Evolutionary conservation across 805 yeast species (phyloP).

Genomic region (Candida quercuum): DNA sequence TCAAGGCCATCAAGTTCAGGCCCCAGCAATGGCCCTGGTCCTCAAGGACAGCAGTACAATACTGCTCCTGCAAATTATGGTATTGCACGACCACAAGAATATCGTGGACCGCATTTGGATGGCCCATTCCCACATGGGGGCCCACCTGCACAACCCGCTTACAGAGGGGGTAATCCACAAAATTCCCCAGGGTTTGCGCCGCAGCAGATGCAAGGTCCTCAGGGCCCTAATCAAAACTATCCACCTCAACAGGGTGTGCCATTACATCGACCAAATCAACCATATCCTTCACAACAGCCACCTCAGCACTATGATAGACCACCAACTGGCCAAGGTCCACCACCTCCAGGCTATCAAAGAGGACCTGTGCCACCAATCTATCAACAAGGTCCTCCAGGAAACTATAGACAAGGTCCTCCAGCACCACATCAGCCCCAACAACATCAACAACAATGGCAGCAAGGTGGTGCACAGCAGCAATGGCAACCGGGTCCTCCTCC

Average conservation of each 20-base stretch:
- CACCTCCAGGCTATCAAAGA: slow-evolving; percentile 2
- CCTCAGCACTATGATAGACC: too few species aligned
- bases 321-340: too few species aligned
- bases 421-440: background rate
- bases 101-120: background rate
- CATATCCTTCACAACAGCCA: background rate
- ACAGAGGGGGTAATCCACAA: slow-evolving; percentile 1
- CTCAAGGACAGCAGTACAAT: too few species aligned
- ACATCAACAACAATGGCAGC: background rate
- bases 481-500: too few species aligned
- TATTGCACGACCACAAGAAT: too few species aligned
- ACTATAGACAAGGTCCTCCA: background rate
- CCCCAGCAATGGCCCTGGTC: background rate
- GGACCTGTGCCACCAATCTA: background rate
- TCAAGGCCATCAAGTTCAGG: too few species aligned
- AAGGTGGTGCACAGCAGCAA: too few species aligned
- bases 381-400: background rate
- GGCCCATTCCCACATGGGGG: too few species aligned
- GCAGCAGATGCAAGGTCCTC: too few species aligned
- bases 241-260: slow-evolving; percentile 3
- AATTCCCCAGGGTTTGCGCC: too few species aligned
- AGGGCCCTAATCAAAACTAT: background rate
- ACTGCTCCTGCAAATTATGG: too few species aligned
- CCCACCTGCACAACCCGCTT: too few species aligned
- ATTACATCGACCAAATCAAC: background rate